These are phyloP conservation scores for Hondaea fermentalgiana DNA, from an alignment of 108 stramenopile genomes.

Conservation along the genomic window DNA sequence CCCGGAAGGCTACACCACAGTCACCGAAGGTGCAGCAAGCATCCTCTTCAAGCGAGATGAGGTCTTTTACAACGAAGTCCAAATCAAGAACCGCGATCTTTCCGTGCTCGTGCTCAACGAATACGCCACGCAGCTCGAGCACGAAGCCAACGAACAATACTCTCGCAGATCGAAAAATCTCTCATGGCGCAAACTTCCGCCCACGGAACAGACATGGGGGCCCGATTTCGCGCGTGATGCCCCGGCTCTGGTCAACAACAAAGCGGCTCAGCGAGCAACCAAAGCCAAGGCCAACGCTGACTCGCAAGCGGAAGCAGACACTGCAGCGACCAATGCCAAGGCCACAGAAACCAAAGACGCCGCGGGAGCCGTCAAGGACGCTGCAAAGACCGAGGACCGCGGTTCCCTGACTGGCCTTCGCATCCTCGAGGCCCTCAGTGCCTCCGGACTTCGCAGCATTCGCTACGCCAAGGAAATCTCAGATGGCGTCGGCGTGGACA, in stretches of 20 bases:
- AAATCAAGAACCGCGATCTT: conserved; percentile 93
- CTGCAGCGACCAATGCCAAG: not conserved
- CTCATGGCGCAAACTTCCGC: not conserved
- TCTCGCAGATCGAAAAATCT: not conserved
- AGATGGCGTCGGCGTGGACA: conserved; percentile 59
- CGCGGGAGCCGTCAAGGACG: conserved; percentile 18
- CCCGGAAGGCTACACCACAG: not conserved
- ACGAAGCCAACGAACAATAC: conserved; percentile 42
- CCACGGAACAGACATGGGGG: not conserved
- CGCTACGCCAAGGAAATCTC: conserved; percentile 86
- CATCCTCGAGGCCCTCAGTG: conserved; percentile 90
- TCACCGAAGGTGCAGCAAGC: not conserved
- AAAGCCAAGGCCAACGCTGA: not conserved
- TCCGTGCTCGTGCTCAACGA: conserved; percentile 73
- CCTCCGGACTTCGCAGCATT: conserved; percentile 86
- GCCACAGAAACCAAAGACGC: conserved; percentile 27
- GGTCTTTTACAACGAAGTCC: conserved; percentile 97
- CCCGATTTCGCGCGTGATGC: not conserved
- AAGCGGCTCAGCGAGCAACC: not conserved
- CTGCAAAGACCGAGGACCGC: not conserved
- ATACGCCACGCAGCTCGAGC: conserved; percentile 58
- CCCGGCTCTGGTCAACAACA: not conserved
- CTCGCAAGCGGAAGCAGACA: not conserved
- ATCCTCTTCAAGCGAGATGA: not conserved
- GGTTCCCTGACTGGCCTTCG: conserved; percentile 51